A percentile compares a stretch with the other conserved stretches of the same genome.
These are phyloP conservation scores for Pseudonitzschia delicatissima DNA, from an alignment of 108 stramenopile species.

Conservation along the genomic window DNA sequence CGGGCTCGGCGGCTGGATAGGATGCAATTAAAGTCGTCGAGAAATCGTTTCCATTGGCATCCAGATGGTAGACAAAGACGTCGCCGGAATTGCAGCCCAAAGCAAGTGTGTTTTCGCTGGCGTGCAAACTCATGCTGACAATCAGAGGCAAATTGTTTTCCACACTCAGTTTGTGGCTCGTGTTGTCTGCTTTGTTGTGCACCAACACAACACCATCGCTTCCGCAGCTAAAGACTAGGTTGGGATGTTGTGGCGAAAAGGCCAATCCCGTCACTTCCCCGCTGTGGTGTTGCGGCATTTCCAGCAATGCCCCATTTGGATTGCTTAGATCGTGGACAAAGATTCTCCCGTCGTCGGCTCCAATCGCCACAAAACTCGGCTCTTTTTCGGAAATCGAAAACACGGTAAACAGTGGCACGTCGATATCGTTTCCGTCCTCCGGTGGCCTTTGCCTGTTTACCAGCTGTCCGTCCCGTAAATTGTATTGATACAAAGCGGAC, in stretches of 20 bases:
- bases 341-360: slow-evolving; percentile 32
- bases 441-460: neutral
- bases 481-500: slow-evolving; percentile 14
- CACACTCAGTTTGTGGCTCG: slow-evolving; percentile 1
- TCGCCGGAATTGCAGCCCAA: slow-evolving; percentile 33
- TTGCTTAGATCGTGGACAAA: slow-evolving; percentile 27
- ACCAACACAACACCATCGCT: slow-evolving; percentile 33
- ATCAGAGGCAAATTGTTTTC: slow-evolving; percentile 1
- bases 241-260: slow-evolving; percentile 33
- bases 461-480: slow-evolving; percentile 31
- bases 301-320: neutral
- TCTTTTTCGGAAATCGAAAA: slow-evolving; percentile 18
- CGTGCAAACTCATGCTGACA: slow-evolving; percentile 18
- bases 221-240: slow-evolving; percentile 22
- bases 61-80: slow-evolving; percentile 33
- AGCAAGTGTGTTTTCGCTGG: slow-evolving; percentile 35
- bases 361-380: slow-evolving; percentile 25
- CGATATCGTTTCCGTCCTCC: neutral
- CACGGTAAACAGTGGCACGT: slow-evolving; percentile 9
- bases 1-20: slow-evolving; percentile 6
- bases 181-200: slow-evolving; percentile 10
- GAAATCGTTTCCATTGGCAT: neutral
- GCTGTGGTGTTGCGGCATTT: slow-evolving; percentile 11
- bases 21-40: slow-evolving; percentile 11
- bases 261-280: slow-evolving; percentile 29